A percentile compares a stretch with the other conserved stretches of the same genome.
Evolutionary conservation across 1,284 basidiomycete genomes (phyloP).

Genomic region (Tilletia indica): DNA sequence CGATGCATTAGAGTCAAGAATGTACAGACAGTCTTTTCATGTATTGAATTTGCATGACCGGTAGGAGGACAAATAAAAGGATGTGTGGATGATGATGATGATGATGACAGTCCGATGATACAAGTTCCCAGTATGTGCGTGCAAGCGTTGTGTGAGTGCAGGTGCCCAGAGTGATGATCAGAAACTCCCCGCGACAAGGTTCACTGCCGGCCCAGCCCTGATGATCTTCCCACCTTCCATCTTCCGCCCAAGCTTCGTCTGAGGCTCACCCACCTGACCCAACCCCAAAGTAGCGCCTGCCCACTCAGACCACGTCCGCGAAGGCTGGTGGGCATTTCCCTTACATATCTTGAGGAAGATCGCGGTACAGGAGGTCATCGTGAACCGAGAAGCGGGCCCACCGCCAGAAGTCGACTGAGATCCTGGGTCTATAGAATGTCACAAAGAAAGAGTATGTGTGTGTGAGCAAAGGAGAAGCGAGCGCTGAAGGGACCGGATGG

Average conservation of each 20-base stretch:
- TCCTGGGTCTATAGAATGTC: slow-evolving; percentile 1
- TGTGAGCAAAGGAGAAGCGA: background rate
- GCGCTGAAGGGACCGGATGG: background rate
- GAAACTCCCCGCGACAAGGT: no score
- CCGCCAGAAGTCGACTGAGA: slow-evolving; percentile 13
- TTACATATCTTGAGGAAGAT: background rate
- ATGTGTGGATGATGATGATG: background rate
- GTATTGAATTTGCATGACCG: no score
- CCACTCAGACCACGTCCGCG: slow-evolving; percentile 16
- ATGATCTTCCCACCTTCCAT: slow-evolving; percentile 8
- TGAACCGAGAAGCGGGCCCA: slow-evolving; percentile 1
- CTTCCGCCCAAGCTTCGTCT: background rate
- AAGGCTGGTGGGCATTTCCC: slow-evolving; percentile 2
- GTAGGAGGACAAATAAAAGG: background rate
- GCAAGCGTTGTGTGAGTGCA: background rate
- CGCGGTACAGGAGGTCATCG: slow-evolving; percentile 15
- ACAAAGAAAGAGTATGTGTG: background rate
- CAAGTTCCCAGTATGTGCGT: background rate
- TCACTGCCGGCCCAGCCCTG: background rate
- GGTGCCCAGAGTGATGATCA: no score
- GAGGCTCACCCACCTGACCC: background rate
- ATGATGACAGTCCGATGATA: background rate
- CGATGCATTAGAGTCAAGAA: no score
- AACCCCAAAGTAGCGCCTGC: background rate
- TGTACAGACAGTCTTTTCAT: no score